phyloP scores from a whole-genome alignment of 768 basidiomycete species.

The Tulasnella sp. region DNA sequence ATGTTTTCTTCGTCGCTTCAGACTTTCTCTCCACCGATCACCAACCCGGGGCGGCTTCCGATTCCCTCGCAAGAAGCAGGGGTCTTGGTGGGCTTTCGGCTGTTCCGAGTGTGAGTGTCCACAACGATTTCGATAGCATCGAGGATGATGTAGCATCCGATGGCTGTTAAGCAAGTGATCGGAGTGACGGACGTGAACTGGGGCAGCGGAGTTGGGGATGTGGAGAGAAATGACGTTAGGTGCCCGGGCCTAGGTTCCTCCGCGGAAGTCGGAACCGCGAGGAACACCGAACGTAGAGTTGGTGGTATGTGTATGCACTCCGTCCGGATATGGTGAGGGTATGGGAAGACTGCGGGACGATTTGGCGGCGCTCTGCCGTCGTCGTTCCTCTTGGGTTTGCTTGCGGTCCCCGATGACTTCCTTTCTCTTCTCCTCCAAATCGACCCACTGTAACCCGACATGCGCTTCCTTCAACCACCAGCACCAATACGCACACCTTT shows the following conservation, averaged over 20 bases:
- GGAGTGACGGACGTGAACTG: background rate
- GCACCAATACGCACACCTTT: conserved; percentile 2
- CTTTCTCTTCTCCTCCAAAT: background rate
- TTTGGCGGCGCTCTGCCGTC: background rate
- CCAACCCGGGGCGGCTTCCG: no score
- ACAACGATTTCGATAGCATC: conserved; percentile 1
- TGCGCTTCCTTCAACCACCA: background rate
- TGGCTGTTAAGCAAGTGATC: background rate
- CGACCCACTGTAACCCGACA: conserved; percentile 17
- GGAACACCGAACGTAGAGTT: background rate
- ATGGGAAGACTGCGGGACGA: no score
- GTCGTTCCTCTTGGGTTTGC: background rate
- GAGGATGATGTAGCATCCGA: conserved; percentile 11
- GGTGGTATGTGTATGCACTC: conserved; percentile 11
- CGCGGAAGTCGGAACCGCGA: no score
- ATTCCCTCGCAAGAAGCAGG: no score
- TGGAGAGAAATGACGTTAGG: background rate
- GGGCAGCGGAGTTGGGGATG: background rate
- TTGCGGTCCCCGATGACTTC: background rate
- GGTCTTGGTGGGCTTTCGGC: background rate
- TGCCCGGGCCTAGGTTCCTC: conserved; percentile 9
- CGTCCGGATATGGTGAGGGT: conserved; percentile 7
- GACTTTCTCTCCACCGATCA: no score
- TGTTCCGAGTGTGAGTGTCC: background rate
- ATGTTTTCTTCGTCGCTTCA: no score